Evolutionary conservation across 2,329 filamentous ascomycete genomes (phyloP), one percentile per base, ranked within the genome.

Genomic region (Dryadomyces quercus-mongolicae): DNA sequence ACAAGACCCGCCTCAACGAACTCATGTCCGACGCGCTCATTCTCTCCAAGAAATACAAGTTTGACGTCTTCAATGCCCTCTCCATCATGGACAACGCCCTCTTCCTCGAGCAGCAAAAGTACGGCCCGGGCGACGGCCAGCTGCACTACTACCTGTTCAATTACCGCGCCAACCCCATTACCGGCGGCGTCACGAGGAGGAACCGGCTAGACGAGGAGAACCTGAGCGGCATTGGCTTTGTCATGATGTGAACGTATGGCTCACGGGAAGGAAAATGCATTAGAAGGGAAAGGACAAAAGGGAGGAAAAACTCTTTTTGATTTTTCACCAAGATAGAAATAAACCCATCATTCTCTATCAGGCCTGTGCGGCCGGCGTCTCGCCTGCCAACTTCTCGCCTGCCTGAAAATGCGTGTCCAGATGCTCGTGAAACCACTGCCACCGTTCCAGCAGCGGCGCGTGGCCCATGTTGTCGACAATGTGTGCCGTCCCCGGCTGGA

Each of bases 81-180:
- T 95, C 91, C 0, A 77, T 96, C 43, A 85, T 95, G 70, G 92
- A 98, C 69, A 98, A 98, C 68, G 86, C 83, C 0, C 77, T 97
- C 20, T 97, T 98, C 78, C 76, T 98, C 6, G 85, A 92, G 66
- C 79, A 96, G 61, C 88, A 96, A 65, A 95, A 95, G 69, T 98
- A 96, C 64, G 93, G 92, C 47, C 84, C 86, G 5, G 93, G 93
- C 36, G 93, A 98, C 67, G 93, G 93, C 49, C 89, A 93, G 68
- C 75, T 98, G 62, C 90, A 98, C 70, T 98, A 91, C 72, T 98
- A 98, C 69, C 75, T 98, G 36, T 98, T 94, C 78, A 98, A 98
- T 71, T 98, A 96, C 74, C 83, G 89, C 55, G 88, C 89, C 13
- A 84, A 87, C 57, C 82, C 84, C n/a, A 86, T 98, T 63, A 74